Conservation (phyloP, 2,329 filamentous ascomycete genomes). For the Verticillium isaacii region DNA sequence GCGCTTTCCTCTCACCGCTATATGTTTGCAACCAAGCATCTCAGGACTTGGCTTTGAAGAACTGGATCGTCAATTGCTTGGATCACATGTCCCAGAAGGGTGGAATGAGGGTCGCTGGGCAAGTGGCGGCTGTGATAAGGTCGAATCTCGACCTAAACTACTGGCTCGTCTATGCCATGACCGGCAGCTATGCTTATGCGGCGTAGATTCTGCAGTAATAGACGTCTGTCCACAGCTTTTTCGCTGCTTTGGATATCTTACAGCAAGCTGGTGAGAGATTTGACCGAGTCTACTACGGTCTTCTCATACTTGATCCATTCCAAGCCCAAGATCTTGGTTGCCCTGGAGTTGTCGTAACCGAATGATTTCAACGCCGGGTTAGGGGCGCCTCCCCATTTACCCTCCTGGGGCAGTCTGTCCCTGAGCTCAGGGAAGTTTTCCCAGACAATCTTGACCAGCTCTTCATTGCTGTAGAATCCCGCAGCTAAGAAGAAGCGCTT, state of each 20-base stretch:
- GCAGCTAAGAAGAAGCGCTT: slow-evolving; percentile 21
- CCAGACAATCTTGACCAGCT: slow-evolving; percentile 16
- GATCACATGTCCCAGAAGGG: slow-evolving; percentile 13
- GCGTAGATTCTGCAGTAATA: slow-evolving; percentile 3
- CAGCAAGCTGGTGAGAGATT: slow-evolving; percentile 1
- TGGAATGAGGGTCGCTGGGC: slow-evolving; percentile 8
- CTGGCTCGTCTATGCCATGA: slow-evolving; percentile 17
- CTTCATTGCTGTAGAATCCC: slow-evolving; percentile 15
- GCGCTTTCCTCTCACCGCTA: slow-evolving; percentile 13
- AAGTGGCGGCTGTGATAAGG: slow-evolving; percentile 8
- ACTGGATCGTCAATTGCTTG: slow-evolving; percentile 12
- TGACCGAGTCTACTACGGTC: slow-evolving; percentile 35
- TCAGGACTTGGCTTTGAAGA: not conserved
- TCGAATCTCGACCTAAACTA: slow-evolving; percentile 8
- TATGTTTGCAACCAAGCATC: slow-evolving; percentile 14
- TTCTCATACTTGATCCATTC: slow-evolving; percentile 41
- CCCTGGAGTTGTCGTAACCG: slow-evolving; percentile 28
- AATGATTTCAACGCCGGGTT: slow-evolving; percentile 1
- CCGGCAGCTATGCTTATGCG: slow-evolving; percentile 20
- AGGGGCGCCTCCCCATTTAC: slow-evolving; percentile 6
- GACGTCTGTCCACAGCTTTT: too few species aligned
- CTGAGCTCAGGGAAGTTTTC: slow-evolving; percentile 14
- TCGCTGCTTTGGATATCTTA: not conserved
- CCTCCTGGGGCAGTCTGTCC: slow-evolving; percentile 17
- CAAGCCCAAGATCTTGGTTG: slow-evolving; percentile 42